phyloP scores from a whole-genome alignment of 2,329 filamentous ascomycete species.

The Fusarium setosum region DNA sequence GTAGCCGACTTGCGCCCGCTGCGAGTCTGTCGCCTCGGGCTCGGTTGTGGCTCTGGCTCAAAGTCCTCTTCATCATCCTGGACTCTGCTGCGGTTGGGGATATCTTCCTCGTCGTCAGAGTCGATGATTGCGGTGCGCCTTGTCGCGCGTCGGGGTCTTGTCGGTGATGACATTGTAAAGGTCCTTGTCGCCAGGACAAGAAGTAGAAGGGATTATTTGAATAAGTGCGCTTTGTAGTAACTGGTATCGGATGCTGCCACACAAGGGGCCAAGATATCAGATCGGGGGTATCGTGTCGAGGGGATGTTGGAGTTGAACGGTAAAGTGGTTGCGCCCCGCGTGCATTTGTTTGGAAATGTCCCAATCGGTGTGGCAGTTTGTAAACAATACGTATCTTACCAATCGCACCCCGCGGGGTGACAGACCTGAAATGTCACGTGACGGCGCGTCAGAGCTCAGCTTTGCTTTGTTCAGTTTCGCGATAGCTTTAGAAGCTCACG shows the following conservation, averaged over 20 bases:
- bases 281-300: constrained; percentile 9
- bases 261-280: neutral
- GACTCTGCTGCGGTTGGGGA: constrained; percentile 63
- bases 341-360: constrained; percentile 55
- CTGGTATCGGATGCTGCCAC: neutral
- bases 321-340: constrained; percentile 46
- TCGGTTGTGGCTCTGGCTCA: constrained; percentile 75
- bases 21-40: constrained; percentile 63
- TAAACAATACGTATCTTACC: constrained; percentile 58
- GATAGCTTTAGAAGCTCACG: constrained; percentile 36
- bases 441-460: constrained; percentile 28
- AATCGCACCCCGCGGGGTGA: constrained; percentile 20
- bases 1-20: constrained; percentile 54
- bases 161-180: constrained; percentile 47
- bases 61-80: constrained; percentile 80
- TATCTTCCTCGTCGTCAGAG: constrained; percentile 80
- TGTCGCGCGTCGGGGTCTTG: constrained; percentile 58
- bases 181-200: constrained; percentile 22
- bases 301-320: constrained; percentile 19
- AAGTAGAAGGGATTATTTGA: neutral
- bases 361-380: constrained; percentile 51
- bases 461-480: constrained; percentile 30
- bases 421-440: constrained; percentile 21
- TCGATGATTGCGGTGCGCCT: constrained; percentile 82
- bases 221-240: neutral